phyloP scores from a whole-genome alignment of 2,329 filamentous ascomycete genomes.

The Fusarium equiseti region DNA sequence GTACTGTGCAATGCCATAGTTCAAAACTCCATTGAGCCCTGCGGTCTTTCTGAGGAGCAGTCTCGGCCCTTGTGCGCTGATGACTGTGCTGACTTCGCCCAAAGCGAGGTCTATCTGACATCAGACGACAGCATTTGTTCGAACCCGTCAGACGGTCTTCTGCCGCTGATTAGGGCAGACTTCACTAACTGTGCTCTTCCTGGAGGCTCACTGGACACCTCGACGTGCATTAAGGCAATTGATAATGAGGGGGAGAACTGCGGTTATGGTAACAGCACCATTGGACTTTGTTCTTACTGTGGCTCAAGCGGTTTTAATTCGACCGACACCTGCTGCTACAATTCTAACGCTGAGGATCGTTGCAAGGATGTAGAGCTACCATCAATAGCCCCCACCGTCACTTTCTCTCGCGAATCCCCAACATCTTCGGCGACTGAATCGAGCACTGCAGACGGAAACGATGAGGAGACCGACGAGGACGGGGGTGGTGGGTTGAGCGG shows the following conservation, averaged over 20 bases:
- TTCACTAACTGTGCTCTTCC: constrained; percentile 91
- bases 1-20: constrained; percentile 94
- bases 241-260: constrained; percentile 89
- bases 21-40: constrained; percentile 83
- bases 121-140: constrained; percentile 80
- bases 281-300: constrained; percentile 90
- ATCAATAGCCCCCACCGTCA: constrained; percentile 76
- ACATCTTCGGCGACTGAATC: constrained; percentile 52
- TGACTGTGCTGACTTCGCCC: constrained; percentile 86
- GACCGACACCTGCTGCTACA: constrained; percentile 95
- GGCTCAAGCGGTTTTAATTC: constrained; percentile 85
- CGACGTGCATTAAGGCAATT: constrained; percentile 79
- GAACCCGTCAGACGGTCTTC: constrained; percentile 72
- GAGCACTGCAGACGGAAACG: constrained; percentile 33
- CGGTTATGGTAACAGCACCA: constrained; percentile 78
- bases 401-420: constrained; percentile 61
- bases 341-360: constrained; percentile 77
- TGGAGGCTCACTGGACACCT: constrained; percentile 78
- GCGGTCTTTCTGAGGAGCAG: constrained; percentile 72
- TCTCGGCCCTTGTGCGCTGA: constrained; percentile 87
- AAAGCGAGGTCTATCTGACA: constrained; percentile 87
- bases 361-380: constrained; percentile 85
- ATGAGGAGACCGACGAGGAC: constrained; percentile 39
- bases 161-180: constrained; percentile 86
- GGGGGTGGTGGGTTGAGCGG: constrained; percentile 69